Base-by-base conservation (phyloP, 2,329 filamentous ascomycete genomes). In the Cercospora zeina region DNA sequence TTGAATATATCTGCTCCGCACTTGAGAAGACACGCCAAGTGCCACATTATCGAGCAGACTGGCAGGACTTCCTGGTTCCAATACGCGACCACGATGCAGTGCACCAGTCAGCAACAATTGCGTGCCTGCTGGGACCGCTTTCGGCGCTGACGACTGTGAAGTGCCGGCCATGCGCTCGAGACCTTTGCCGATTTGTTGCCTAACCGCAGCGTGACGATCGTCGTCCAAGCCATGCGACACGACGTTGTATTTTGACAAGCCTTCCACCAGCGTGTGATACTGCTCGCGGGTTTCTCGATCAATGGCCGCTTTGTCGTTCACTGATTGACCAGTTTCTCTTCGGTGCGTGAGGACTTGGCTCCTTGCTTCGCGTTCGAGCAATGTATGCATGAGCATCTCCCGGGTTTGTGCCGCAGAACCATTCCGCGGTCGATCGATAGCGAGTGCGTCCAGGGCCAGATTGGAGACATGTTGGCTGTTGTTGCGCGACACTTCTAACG, bases 281-380 rank as follows among this genome's bases (percentile, higher is more conserved):
- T 76, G 74, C 47, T 72, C 69, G 49, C 70, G 65, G 13, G 75
- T 78, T 42, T 76, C 69, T 9, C 69, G 65, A 55, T 74, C 67
- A 6, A 79, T 75, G 21, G 75, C 75, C 16, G 75, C 73, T 59
- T 79, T 71, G 14, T 67, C 53, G 21, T 59, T 54, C 13, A 57
- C 14, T 7, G 42, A 55, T 24, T 49, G 50, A 19, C 60, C 51
- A 58, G 42, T 24, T 51, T 30, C 11, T 45, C 55, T 36, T 58
- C 62, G 65, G 54, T 76, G 71, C 16, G 74, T 68, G 36, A 77
- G 71, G 10, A 77, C 77, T 54, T 79, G 72, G 30, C 70, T 71
- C 9, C 77, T 65, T 36, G 77, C 77, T 57, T 77, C 75, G 49
- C 80, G 76, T 67, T 81, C 79, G 1, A 82, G 70, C 21, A 82